Conservation (phyloP, 1,284 basidiomycete species). For the Sporisorium iseilematis-ciliati region DNA sequence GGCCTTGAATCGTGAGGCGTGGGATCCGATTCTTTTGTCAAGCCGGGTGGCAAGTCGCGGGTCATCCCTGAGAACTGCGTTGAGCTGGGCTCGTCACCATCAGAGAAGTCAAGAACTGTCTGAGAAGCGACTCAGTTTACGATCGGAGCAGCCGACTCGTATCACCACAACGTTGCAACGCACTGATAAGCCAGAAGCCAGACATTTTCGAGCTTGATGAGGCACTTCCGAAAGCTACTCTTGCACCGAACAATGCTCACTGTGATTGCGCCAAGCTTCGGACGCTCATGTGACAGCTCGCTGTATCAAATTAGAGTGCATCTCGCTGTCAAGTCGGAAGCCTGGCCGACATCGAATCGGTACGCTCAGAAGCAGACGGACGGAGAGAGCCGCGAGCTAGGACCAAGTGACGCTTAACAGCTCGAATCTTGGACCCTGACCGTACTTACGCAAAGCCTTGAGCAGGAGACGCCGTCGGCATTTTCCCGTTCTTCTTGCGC, state of each 20-base stretch:
- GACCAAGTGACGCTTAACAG: background rate
- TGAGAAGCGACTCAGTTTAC: too few species aligned
- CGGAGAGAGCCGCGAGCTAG: constrained; percentile 5
- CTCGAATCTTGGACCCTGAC: constrained; percentile 15
- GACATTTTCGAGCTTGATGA: background rate
- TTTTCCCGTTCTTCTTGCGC: background rate
- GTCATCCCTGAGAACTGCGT: too few species aligned
- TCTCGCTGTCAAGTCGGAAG: background rate
- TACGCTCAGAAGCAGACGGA: too few species aligned
- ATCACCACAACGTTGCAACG: background rate
- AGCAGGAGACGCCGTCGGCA: constrained; percentile 6
- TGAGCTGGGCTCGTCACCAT: too few species aligned
- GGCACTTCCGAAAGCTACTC: background rate
- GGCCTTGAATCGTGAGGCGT: too few species aligned
- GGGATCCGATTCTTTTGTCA: too few species aligned
- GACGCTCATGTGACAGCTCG: background rate
- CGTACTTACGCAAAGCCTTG: background rate
- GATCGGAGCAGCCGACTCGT: background rate
- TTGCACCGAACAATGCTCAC: background rate
- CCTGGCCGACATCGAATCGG: background rate
- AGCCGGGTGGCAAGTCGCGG: too few species aligned
- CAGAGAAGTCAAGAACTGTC: too few species aligned
- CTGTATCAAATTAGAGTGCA: too few species aligned
- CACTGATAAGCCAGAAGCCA: background rate
- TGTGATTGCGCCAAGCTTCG: background rate